Evolutionary conservation across 2,329 filamentous ascomycete genomes (phyloP).

Genomic region (Cladosporium sp.): DNA sequence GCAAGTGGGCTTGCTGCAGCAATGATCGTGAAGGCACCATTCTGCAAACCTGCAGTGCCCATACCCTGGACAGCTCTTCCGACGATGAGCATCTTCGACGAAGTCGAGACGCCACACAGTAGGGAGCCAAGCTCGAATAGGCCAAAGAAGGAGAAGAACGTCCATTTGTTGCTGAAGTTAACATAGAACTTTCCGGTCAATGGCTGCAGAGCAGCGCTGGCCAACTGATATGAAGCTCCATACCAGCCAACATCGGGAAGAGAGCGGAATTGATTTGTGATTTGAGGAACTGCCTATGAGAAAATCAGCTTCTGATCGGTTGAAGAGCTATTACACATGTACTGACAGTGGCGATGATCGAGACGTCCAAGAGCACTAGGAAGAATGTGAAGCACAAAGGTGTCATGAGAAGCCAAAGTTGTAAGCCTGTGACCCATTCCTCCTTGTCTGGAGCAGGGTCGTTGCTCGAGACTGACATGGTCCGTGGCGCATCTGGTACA

Average conservation of each 20-base stretch:
- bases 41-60: constrained; percentile 42
- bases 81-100: constrained; percentile 50
- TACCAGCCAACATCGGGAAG: constrained; percentile 41
- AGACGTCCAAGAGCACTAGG: constrained; percentile 21
- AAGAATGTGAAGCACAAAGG: constrained; percentile 34
- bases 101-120: constrained; percentile 47
- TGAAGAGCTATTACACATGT: no score
- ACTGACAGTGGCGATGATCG: constrained; percentile 16
- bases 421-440: constrained; percentile 30
- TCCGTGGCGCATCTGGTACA: not conserved
- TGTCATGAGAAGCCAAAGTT: constrained; percentile 32
- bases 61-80: constrained; percentile 52
- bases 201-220: constrained; percentile 16
- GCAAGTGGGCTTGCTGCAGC: constrained; percentile 9
- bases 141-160: constrained; percentile 16
- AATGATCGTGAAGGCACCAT: constrained; percentile 18
- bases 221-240: constrained; percentile 22
- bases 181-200: constrained; percentile 19
- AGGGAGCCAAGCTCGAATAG: constrained; percentile 43
- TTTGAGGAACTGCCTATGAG: constrained; percentile 34
- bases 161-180: constrained; percentile 18
- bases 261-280: constrained; percentile 38
- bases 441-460: not conserved
- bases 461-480: not conserved
- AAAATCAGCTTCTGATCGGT: constrained; percentile 1